Evolutionary conservation across 768 basidiomycete species (phyloP).

Genomic region (Xanthoconium purpureum): DNA sequence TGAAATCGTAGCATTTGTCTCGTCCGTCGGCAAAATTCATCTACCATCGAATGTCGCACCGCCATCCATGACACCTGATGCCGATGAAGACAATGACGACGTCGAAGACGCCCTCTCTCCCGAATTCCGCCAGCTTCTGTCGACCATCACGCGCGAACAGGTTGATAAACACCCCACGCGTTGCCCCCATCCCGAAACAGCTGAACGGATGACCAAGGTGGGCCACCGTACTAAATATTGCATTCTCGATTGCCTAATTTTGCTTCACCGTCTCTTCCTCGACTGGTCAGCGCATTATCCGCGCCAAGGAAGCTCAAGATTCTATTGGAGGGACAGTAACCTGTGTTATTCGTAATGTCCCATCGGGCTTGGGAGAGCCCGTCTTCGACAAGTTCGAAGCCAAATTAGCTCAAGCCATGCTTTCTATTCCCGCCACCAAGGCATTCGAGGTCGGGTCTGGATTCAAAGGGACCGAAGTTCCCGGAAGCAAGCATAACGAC

Average conservation of each 20-base stretch:
- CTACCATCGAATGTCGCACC: slow-evolving; percentile 55
- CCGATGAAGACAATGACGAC: slow-evolving; percentile 58
- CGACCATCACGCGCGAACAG: slow-evolving; percentile 76
- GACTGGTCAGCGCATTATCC: slow-evolving; percentile 74
- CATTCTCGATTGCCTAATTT: slow-evolving; percentile 35
- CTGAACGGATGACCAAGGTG: slow-evolving; percentile 88
- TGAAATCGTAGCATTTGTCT: slow-evolving; percentile 96
- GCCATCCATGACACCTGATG: slow-evolving; percentile 39
- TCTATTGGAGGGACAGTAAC: slow-evolving; percentile 98
- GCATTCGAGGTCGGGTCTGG: slow-evolving; percentile 98
- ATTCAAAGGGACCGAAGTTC: slow-evolving; percentile 90
- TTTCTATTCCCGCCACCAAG: slow-evolving; percentile 98
- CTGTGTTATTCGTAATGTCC: slow-evolving; percentile 89
- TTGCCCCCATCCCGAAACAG: slow-evolving; percentile 88
- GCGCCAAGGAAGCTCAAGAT: slow-evolving; percentile 86
- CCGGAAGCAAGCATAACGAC: slow-evolving; percentile 94
- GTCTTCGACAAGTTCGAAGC: slow-evolving; percentile 99
- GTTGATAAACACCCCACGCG: slow-evolving; percentile 86
- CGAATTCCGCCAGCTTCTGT: slow-evolving; percentile 79
- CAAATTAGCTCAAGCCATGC: slow-evolving; percentile 93
- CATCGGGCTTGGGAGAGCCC: slow-evolving; percentile 92
- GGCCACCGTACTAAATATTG: background rate
- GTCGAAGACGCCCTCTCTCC: slow-evolving; percentile 73
- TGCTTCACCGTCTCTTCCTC: slow-evolving; percentile 6
- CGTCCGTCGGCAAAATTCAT: slow-evolving; percentile 90